A percentile compares a stretch with the other conserved stretches of the same genome.
These are phyloP conservation scores for Lichtheimia ornata DNA, from an alignment of 371 early-diverging fungal species.

Conservation along the genomic window DNA sequence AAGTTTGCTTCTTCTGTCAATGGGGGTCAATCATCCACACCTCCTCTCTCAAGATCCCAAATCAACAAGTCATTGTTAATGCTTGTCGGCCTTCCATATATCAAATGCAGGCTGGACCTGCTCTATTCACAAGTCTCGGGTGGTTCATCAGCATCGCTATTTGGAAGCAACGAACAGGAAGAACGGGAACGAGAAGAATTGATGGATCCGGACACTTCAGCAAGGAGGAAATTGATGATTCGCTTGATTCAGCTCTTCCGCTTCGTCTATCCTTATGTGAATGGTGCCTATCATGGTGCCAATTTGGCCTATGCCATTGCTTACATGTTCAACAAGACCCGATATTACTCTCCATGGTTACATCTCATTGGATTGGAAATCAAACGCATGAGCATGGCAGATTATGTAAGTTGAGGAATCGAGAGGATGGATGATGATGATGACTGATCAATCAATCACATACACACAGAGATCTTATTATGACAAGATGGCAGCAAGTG, in stretches of 20 bases:
- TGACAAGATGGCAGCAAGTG: slow-evolving; percentile 27
- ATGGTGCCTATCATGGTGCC: slow-evolving; percentile 63
- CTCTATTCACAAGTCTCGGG: slow-evolving; percentile 70
- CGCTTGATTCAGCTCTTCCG: slow-evolving; percentile 54
- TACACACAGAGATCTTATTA: slow-evolving; percentile 38
- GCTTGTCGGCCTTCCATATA: slow-evolving; percentile 75
- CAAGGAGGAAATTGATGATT: slow-evolving; percentile 27
- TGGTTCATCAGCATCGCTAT: slow-evolving; percentile 65
- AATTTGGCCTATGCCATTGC: slow-evolving; percentile 71
- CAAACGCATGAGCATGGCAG: slow-evolving; percentile 76
- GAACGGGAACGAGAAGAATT: slow-evolving; percentile 40
- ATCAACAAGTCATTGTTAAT: slow-evolving; percentile 68
- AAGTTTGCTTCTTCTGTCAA: slow-evolving; percentile 15
- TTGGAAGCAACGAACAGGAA: slow-evolving; percentile 58
- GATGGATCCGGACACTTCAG: slow-evolving; percentile 17
- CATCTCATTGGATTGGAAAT: slow-evolving; percentile 74
- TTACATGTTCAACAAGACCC: slow-evolving; percentile 81
- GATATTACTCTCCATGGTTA: slow-evolving; percentile 82
- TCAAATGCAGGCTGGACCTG: slow-evolving; percentile 76
- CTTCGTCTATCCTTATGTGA: slow-evolving; percentile 68
- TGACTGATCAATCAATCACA: neutral
- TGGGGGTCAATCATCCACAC: slow-evolving; percentile 18
- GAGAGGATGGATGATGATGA: neutral
- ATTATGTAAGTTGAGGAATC: slow-evolving; percentile 66
- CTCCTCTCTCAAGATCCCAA: slow-evolving; percentile 46